phyloP scores from a whole-genome alignment of 2,329 filamentous ascomycete genomes.

The Talaromyces sp. region DNA sequence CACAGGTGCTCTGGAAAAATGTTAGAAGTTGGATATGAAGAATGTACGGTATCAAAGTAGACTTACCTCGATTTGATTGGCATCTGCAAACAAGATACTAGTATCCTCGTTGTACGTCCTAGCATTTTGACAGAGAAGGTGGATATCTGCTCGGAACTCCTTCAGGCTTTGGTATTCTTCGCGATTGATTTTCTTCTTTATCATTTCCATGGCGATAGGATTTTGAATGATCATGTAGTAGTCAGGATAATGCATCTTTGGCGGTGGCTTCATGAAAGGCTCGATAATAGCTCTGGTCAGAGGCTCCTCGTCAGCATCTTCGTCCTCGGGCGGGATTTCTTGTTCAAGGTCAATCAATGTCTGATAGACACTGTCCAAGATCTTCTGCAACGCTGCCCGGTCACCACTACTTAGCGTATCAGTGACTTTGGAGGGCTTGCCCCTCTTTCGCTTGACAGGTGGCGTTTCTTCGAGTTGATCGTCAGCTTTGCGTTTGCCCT shows the following conservation, averaged over 20 bases:
- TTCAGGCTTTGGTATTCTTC: slow-evolving; percentile 81
- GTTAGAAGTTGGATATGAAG: slow-evolving; percentile 14
- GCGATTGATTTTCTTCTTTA: slow-evolving; percentile 91
- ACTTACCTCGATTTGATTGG: slow-evolving; percentile 84
- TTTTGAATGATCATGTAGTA: slow-evolving; percentile 92
- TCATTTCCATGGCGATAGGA: slow-evolving; percentile 94
- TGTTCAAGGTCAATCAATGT: slow-evolving; percentile 80
- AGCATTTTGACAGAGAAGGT: slow-evolving; percentile 82
- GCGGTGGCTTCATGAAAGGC: slow-evolving; percentile 86
- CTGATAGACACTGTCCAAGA: slow-evolving; percentile 73
- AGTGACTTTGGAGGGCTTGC: slow-evolving; percentile 66
- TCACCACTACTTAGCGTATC: slow-evolving; percentile 66
- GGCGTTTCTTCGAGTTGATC: slow-evolving; percentile 73
- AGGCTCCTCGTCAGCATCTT: slow-evolving; percentile 51
- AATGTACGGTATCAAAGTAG: background rate
- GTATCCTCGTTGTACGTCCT: slow-evolving; percentile 95
- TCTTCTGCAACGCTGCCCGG: slow-evolving; percentile 73
- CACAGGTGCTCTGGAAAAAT: slow-evolving; percentile 44
- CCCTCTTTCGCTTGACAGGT: slow-evolving; percentile 72
- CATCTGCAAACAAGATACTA: slow-evolving; percentile 87
- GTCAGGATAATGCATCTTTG: slow-evolving; percentile 84
- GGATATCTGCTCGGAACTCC: slow-evolving; percentile 79
- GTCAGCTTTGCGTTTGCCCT: slow-evolving; percentile 83
- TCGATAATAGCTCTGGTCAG: slow-evolving; percentile 80
- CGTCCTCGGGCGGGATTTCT: slow-evolving; percentile 55